A percentile compares a stretch with the other conserved stretches of the same genome.
Evolutionary conservation across 345 rosid genomes (phyloP).

Genomic region (Viola odorata): DNA sequence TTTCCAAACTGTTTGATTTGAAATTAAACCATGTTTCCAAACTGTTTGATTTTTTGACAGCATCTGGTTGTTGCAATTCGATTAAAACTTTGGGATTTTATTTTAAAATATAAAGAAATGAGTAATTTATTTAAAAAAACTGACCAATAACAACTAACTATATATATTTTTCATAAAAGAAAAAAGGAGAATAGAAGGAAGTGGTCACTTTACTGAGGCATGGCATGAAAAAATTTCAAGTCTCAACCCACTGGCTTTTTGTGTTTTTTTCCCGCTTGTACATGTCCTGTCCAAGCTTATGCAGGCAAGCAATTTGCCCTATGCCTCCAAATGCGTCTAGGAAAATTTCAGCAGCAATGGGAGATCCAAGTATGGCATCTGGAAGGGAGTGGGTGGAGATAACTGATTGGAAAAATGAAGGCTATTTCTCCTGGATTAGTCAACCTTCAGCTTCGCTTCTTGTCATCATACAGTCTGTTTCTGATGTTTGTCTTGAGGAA

Average conservation of each 20-base stretch:
- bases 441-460: constrained; percentile 63
- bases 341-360: constrained; percentile 47
- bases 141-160: too few relatives aligned
- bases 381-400: constrained; percentile 65
- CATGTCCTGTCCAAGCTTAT: constrained; percentile 65
- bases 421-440: constrained; percentile 72
- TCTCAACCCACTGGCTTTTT: constrained; percentile 48
- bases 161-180: too few relatives aligned
- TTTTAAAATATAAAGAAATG: too few relatives aligned
- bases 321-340: constrained; percentile 52
- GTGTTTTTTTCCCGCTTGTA: constrained; percentile 65
- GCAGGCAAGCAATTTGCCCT: constrained; percentile 59
- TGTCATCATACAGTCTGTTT: constrained; percentile 47
- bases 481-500: constrained; percentile 37
- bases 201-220: too few relatives aligned
- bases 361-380: constrained; percentile 43
- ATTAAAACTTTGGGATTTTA: too few relatives aligned
- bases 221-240: constrained; percentile 17
- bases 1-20: too few relatives aligned
- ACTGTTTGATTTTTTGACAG: too few relatives aligned
- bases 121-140: too few relatives aligned
- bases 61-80: too few relatives aligned
- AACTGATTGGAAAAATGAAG: constrained; percentile 51
- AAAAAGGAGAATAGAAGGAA: too few relatives aligned
- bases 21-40: too few relatives aligned